Conservation (phyloP, 129 eudicot species). For the Flaveria brownii region DNA sequence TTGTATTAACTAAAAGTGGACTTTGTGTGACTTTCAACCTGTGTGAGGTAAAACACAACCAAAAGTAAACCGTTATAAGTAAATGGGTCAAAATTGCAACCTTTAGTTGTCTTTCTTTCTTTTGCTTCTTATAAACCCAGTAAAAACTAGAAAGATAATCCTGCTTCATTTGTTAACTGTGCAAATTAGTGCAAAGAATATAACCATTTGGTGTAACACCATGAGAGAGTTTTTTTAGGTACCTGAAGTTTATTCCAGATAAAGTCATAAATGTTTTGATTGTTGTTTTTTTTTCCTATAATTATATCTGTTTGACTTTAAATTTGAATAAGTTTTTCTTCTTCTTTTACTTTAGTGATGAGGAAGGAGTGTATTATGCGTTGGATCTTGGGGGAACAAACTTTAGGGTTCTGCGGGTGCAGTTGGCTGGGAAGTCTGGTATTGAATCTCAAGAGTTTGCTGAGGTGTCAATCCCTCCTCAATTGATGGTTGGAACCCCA, state of each 20-base stretch:
- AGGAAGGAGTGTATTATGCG: conserved; percentile 85
- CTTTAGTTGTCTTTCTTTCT: background rate
- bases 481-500: conserved; percentile 79
- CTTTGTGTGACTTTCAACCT: background rate
- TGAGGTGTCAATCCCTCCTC: conserved; percentile 84
- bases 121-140: background rate
- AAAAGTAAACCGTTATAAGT: background rate
- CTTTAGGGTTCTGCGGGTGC: conserved; percentile 83
- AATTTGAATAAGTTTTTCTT: conserved; percentile 3
- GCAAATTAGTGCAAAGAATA: background rate
- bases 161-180: background rate
- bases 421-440: conserved; percentile 65
- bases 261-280: background rate
- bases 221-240: background rate
- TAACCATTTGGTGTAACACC: background rate
- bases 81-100: background rate
- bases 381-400: conserved; percentile 98
- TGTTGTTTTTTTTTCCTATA: background rate
- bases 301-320: background rate
- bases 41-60: conserved; percentile 1
- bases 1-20: background rate
- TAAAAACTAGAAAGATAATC: background rate
- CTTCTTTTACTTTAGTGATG: conserved; percentile 50
- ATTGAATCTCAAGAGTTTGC: conserved; percentile 67
- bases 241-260: background rate